A percentile compares a stretch with the other conserved stretches of the same genome.
Evolutionary conservation across 768 basidiomycete species (phyloP).

Genomic region (Leccinum sublutescens): DNA sequence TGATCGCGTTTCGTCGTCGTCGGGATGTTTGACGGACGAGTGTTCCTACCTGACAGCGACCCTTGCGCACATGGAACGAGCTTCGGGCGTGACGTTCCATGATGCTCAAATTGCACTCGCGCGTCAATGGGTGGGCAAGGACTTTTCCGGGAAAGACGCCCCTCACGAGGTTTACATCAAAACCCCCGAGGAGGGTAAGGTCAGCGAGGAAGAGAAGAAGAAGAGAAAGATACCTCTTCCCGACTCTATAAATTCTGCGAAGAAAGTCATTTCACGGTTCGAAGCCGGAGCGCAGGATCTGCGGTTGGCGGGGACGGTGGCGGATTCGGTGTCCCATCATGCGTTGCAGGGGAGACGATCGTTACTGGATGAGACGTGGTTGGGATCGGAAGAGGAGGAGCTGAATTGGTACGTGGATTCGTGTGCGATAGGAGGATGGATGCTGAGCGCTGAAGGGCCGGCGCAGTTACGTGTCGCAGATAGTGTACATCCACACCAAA

Average conservation of each 20-base stretch:
- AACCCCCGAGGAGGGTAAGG: conserved; percentile 48
- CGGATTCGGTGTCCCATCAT: conserved; percentile 82
- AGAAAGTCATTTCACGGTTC: conserved; percentile 65
- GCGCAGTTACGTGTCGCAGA: conserved; percentile 73
- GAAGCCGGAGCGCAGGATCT: conserved; percentile 59
- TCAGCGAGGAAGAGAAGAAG: conserved; percentile 53
- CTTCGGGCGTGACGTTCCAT: conserved; percentile 76
- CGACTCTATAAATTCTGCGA: conserved; percentile 56
- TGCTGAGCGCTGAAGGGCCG: conserved; percentile 7
- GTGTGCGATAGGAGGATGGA: neutral
- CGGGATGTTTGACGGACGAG: conserved; percentile 25
- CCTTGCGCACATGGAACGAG: conserved; percentile 62
- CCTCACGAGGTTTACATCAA: conserved; percentile 60
- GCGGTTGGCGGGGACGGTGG: conserved; percentile 59
- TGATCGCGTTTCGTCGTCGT: neutral
- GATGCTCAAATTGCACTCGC: conserved; percentile 86
- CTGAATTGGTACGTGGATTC: conserved; percentile 59
- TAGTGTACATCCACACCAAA: conserved; percentile 83
- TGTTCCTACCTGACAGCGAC: conserved; percentile 27
- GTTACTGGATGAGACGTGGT: conserved; percentile 78
- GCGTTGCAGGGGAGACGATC: conserved; percentile 60
- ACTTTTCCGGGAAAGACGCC: conserved; percentile 31
- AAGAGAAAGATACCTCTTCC: conserved; percentile 70
- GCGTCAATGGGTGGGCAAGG: conserved; percentile 66
- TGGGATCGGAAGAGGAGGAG: conserved; percentile 83